Base-by-base conservation (phyloP, 805 yeast species). In the Cyberlindnera bimundalis region DNA sequence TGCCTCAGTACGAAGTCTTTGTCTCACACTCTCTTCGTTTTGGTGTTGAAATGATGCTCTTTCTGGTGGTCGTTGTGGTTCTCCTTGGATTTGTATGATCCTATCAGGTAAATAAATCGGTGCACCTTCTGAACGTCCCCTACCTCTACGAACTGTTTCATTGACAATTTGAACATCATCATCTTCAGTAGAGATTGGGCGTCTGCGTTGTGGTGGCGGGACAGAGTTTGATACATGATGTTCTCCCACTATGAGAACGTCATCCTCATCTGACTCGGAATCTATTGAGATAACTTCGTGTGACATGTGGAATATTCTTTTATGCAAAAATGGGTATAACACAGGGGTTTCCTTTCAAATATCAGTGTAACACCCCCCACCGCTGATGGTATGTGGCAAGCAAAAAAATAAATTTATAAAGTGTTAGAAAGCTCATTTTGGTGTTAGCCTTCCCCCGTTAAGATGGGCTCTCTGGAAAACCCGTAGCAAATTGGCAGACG, bases 111-210 rank as follows among this genome's bases (percentile, higher is more conserved):
- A n/a, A 12, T 33, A 26, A 14, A 16, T 28, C 7, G 31, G 19
- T 18, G 33, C 33, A 23, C 36, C 36, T 17, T 25, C 29, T 5
- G 36, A 33, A 2, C 15, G 36, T 6, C 15, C 29, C 12, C 35
- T n/a, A 5, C 8, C 12, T 30, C 33, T 11, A 5, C 8, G 13
- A 5, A 18, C 24, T 5, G 8, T 10, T 13, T 18, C 33, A 18
- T 30, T 24, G 5, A 19, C 14, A 6, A 30, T 30, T 17, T 30
- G 19, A 30, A 30, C 28, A n/a, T 26, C 28, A n/a, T 26, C 28
- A 26, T 26, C 13, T 7, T 26, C 28, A 10, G 6, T n/a, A 8
- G n/a, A n/a, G 7, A 9, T 26, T 26, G n/a, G 28, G n/a, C 14
- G 28, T n/a, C 9, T 21, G 10, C 24, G 33, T 13, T 19, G 33